phyloP scores from a whole-genome alignment of 495 filamentous ascomycete genomes.

The Elasticomyces elasticus region DNA sequence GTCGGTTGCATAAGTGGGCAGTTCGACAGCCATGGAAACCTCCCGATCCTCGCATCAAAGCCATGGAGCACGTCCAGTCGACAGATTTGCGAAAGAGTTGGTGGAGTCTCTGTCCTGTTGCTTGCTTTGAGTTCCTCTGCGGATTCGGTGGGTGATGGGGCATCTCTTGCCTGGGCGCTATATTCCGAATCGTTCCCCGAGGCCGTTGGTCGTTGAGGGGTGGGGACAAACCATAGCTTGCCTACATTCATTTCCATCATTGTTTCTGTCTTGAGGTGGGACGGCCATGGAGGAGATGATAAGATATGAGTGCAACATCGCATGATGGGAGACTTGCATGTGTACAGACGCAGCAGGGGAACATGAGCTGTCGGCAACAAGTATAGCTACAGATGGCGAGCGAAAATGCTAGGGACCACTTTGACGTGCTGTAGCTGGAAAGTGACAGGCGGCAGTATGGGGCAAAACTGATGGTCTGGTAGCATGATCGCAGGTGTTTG shows the following conservation, averaged over 20 bases:
- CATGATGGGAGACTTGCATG: too few species aligned
- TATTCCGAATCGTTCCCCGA: slow-evolving; percentile 13
- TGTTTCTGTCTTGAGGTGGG: too few species aligned
- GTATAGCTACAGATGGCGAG: too few species aligned
- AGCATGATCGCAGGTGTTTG: too few species aligned
- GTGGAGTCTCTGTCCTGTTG: neutral
- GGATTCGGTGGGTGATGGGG: neutral
- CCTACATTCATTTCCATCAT: slow-evolving; percentile 10
- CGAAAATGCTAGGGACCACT: too few species aligned
- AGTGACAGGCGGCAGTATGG: too few species aligned
- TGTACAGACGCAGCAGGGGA: too few species aligned
- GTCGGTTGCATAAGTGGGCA: slow-evolving; percentile 4
- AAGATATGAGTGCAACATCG: too few species aligned
- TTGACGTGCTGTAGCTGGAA: too few species aligned
- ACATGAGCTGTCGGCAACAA: too few species aligned
- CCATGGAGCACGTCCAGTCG: slow-evolving; percentile 4
- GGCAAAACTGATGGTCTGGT: too few species aligned
- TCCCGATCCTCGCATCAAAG: slow-evolving; percentile 1
- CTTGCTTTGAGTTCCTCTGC: slow-evolving; percentile 10
- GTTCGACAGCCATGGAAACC: slow-evolving; percentile 13
- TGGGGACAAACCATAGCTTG: slow-evolving; percentile 18
- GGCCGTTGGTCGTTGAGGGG: slow-evolving; percentile 12
- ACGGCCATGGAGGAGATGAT: neutral
- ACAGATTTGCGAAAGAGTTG: slow-evolving; percentile 12
- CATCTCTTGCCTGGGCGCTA: slow-evolving; percentile 1